phyloP scores from a whole-genome alignment of 208 protist genomes.

The Crithidia sp. region DNA sequence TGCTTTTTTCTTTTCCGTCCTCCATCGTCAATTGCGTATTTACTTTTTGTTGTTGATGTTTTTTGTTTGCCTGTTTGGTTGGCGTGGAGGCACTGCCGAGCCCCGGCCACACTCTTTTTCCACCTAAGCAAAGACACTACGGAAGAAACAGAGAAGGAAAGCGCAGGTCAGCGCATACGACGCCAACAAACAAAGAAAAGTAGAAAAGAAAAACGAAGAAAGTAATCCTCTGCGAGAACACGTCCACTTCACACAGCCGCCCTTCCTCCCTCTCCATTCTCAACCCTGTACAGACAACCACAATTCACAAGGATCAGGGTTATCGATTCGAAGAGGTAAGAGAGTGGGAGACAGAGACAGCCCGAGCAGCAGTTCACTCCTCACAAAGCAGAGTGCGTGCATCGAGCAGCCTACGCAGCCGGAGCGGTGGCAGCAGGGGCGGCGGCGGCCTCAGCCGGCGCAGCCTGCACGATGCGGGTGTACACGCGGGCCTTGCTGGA shows the following conservation, averaged over 20 bases:
- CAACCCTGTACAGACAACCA: background rate
- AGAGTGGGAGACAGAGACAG: no score
- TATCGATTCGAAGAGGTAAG: no score
- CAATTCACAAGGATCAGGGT: no score
- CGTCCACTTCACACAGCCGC: background rate
- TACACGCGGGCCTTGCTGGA: constrained; percentile 85
- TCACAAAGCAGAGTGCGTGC: background rate
- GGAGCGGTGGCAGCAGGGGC: constrained; percentile 25
- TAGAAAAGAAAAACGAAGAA: constrained; percentile 5
- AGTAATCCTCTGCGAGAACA: background rate
- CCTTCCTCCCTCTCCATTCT: background rate
- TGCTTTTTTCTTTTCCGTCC: no score
- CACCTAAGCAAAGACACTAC: no score
- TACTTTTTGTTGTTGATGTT: no score
- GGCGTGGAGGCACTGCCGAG: no score
- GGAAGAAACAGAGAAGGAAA: no score
- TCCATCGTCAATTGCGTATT: no score
- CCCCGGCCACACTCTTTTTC: no score
- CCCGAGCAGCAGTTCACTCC: no score
- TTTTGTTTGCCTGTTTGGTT: no score
- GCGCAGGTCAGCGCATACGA: background rate
- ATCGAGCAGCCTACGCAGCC: constrained; percentile 26
- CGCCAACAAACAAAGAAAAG: background rate
- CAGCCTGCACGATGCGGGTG: constrained; percentile 64
- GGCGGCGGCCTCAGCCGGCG: constrained; percentile 32